Evolutionary conservation across 768 basidiomycete species (phyloP), one percentile per base, ranked within the genome.

Genomic region (Agrocybe pediades): DNA sequence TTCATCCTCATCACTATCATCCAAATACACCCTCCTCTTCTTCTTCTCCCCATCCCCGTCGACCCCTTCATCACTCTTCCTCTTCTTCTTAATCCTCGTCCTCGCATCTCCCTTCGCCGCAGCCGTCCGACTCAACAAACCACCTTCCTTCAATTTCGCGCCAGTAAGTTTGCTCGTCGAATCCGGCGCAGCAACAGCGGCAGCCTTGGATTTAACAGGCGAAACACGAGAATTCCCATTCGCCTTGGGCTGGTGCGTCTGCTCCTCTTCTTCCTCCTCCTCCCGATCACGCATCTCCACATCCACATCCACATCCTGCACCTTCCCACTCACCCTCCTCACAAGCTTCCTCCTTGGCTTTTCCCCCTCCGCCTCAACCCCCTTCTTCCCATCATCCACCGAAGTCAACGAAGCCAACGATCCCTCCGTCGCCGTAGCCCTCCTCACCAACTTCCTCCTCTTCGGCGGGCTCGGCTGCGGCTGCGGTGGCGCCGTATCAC

Each of bases 91-190:
- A 9, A 67, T 58, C 29, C 65, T 51, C 41, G 68, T 69, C 33
- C 66, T 53, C 19, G 68, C 66, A 52, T 67, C 68, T 2, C 51
- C 63, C 33, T 65, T 64, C 2, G 56, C 41, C n/a, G n/a, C n/a
- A n/a, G n/a, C n/a, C n/a, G n/a, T n/a, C 19, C 46, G 56, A 33
- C 45, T 62, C 25, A 65, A 41, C 21, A 65, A 41, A 27, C 64
- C 57, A 5, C 48, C 53, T 11, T 11, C 29, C 9, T 46, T 44
- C 9, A 39, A 33, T 9, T 39, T 30, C 20, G 36, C 24, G 36
- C 52, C 8, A 11, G 33, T 30, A 8, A 44, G 24, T 3, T 46
- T 13, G 17, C 48, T 17, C 30, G 52, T 56, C 0, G 46, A 25
- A 39, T 49, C 30, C 16, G 53, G 44, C 13, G 36, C 41, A 2